Base-by-base conservation (phyloP, 768 basidiomycete genomes). In the Paxillus involutus region DNA sequence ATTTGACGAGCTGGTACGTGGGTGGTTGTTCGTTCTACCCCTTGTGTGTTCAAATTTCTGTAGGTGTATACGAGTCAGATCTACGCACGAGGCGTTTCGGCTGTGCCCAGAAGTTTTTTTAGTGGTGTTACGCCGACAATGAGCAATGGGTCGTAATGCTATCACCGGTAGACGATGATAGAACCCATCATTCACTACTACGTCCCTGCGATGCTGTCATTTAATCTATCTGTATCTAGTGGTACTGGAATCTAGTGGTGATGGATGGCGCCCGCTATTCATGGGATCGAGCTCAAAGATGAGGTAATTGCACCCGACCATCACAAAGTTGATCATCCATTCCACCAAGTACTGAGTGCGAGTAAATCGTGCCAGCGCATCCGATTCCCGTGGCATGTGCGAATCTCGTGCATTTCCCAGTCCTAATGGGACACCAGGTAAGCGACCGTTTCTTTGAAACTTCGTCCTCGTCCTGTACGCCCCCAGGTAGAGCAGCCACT, bases 11-110 rank as follows among this genome's bases (percentile, higher is more conserved):
- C 73, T 99, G 65, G 96, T 97, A 57, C 64, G 88, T 75, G 10
- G 3, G 40, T 53, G 2, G 33, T 43, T 17, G 12, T 3, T 17
- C 5, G 12, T 16, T 12, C 9, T 3, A 1, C 3, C 16, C 14
- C 32, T 40, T 6, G 14, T 26, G 45, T 39, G 33, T n/a, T 52
- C 26, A 46, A 26, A 2, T 40, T 47, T 29, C 33, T 17, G n/a
- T 62, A 91, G 89, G 77, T 92, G 45, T 85, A 86, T 63, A 94
- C 92, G 14, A 89, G 80, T 55, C 84, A 86, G 52, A 85, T 91
- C 39, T 98, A 95, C 62, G 95, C 94, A 3, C 85, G 95, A 3
- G 89, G 88, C n/a, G 95, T 96, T 11, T 95, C 94, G 0, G 75
- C 83, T 2, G 82, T 98, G 37, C 83, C 87, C 4, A 86, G 86